Evolutionary conservation across 2,329 filamentous ascomycete species (phyloP).

Genomic region (Sclerotinia trifoliorum): DNA sequence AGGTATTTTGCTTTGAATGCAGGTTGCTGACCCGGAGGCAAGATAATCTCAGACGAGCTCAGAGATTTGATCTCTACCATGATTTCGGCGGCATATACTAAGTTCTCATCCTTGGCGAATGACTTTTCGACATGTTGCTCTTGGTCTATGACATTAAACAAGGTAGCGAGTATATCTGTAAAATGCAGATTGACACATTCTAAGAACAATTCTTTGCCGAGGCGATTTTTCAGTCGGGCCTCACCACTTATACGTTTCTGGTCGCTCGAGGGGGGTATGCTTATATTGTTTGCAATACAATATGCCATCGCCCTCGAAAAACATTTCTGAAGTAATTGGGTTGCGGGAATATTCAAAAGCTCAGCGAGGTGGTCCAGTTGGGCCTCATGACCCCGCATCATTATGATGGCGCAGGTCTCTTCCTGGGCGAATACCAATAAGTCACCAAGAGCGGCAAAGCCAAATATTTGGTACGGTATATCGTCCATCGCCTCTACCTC

Average conservation of each 20-base stretch:
- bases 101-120: conserved; percentile 62
- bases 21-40: conserved; percentile 82
- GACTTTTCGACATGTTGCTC: conserved; percentile 54
- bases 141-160: conserved; percentile 76
- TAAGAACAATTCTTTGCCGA: conserved; percentile 66
- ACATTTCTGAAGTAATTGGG: conserved; percentile 60
- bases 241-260: conserved; percentile 57
- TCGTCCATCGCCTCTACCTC: conserved; percentile 62
- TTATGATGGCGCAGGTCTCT: conserved; percentile 75
- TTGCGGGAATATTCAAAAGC: conserved; percentile 53
- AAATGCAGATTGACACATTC: conserved; percentile 67
- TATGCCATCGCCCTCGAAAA: conserved; percentile 84
- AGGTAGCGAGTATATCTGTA: conserved; percentile 70
- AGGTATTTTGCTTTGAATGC: conserved; percentile 79
- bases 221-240: conserved; percentile 61
- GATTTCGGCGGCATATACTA: conserved; percentile 59
- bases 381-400: conserved; percentile 74
- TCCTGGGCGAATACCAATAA: conserved; percentile 70
- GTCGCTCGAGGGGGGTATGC: conserved; percentile 41
- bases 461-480: conserved; percentile 84
- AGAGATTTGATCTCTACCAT: conserved; percentile 68
- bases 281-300: conserved; percentile 73
- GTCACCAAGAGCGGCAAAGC: conserved; percentile 66
- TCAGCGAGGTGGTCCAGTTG: conserved; percentile 60
- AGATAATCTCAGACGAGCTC: conserved; percentile 60